Evolutionary conservation across 2,329 filamentous ascomycete species (phyloP), one percentile per base, ranked within the genome.

Genomic region (Talaromyces sp.): DNA sequence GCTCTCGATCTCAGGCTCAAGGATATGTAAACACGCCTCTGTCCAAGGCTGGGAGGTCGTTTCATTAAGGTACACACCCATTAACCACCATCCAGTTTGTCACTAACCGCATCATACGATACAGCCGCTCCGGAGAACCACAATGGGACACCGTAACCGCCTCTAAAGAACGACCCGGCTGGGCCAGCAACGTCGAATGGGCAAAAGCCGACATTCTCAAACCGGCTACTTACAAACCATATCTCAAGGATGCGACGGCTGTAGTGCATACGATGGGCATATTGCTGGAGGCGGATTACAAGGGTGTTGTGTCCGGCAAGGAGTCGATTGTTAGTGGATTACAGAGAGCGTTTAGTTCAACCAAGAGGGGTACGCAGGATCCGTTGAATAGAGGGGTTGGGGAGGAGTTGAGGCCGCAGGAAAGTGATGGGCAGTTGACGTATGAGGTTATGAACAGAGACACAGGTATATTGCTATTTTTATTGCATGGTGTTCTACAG

Each of bases 361-460:
- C 85, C 2, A 89, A 89, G 70, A 71, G 77, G 27, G 82, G 79
- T 73, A 85, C 87, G 64, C 86, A 87, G 62, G 91, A 96, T 75
- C 92, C 91, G 2, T 82, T 96, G 19, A 84, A 89, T 67, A 83
- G 85, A 62, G 81, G 82, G 60, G 77, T 82, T 48, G 86, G 84
- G 58, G 85, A 86, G 67, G 83, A 85, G 67, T 83, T 93, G 69
- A 83, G 84, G 69, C 85, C 88, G 0, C 83, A 87, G 61, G 88
- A 91, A 76, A 85, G 82, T 54, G 87, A 88, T 70, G 88, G 88
- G 31, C 90, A 95, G 78, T 83, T 97, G 72, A 97, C 94, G 19
- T 99, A 99, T 81, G 95, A 98, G 81, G 84, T 93, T 67, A 97
- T 99, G 92, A 99, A 99, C 80, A 87, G 95, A 65, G 94, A 98